phyloP scores from a whole-genome alignment of 1,284 basidiomycete genomes.

The Ganoderma multipileum region DNA sequence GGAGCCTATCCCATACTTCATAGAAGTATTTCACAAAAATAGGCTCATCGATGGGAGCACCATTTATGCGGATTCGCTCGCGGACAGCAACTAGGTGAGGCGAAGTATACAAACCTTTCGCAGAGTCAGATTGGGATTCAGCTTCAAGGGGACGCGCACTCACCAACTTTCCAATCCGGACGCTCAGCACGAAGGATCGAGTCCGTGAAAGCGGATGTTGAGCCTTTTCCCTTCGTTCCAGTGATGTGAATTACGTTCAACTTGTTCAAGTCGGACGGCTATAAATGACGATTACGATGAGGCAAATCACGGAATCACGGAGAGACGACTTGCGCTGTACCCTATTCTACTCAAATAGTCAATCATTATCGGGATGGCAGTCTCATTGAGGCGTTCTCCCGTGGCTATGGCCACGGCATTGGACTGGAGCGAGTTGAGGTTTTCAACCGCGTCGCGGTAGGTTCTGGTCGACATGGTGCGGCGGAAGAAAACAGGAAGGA shows the following conservation, averaged over 20 bases:
- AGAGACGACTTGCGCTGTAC: slow-evolving; percentile 69
- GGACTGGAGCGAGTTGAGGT: slow-evolving; percentile 92
- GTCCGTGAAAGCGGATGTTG: slow-evolving; percentile 92
- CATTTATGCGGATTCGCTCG: slow-evolving; percentile 95
- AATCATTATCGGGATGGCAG: slow-evolving; percentile 88
- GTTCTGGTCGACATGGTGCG: slow-evolving; percentile 51
- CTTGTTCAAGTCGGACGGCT: slow-evolving; percentile 86
- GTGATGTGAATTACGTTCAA: slow-evolving; percentile 97
- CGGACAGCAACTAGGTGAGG: slow-evolving; percentile 97
- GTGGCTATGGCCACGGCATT: slow-evolving; percentile 91
- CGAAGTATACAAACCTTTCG: slow-evolving; percentile 90
- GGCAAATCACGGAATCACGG: slow-evolving; percentile 16
- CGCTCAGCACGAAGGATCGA: slow-evolving; percentile 70
- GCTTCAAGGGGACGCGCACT: slow-evolving; percentile 13
- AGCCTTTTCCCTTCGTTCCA: slow-evolving; percentile 99
- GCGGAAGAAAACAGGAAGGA: slow-evolving; percentile 8
- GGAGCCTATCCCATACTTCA: slow-evolving; percentile 93
- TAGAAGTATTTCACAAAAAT: slow-evolving; percentile 94
- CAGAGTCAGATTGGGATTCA: not conserved
- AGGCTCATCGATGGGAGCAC: slow-evolving; percentile 87
- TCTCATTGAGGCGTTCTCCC: slow-evolving; percentile 72
- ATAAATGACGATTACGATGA: slow-evolving; percentile 26
- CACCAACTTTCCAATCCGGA: slow-evolving; percentile 79
- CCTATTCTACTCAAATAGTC: slow-evolving; percentile 92
- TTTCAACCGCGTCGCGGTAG: slow-evolving; percentile 84